Base-by-base conservation (phyloP, 148 eudicot genomes). In the Heliosperma pusillum region DNA sequence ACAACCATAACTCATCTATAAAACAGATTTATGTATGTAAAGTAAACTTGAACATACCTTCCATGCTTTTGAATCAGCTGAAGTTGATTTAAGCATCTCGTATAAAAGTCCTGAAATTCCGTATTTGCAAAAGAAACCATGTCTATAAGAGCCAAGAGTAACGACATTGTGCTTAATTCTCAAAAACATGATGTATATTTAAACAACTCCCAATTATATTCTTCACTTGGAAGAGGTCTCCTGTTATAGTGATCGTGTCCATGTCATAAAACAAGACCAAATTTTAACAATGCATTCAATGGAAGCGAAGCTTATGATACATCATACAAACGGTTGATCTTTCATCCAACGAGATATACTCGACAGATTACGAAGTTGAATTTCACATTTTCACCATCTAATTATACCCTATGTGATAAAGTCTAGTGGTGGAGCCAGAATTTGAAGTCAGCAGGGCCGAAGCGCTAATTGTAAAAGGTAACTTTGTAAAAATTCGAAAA, bases 61-160 rank as follows among this genome's bases (percentile, higher is more conserved):
- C 98, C 98, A 90, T 80, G 90, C 76, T 79, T 76, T 90, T 74
- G 91, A 89, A 10, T 85, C 88, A 17, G 82, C 77, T 26, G 82
- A 72, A 68, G 96, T 81, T 77, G 97, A 83, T 80, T 82, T 82
- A 26, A 93, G 88, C 96, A 93, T 93, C 83, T 93, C 97, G 64
- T 76, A 77, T 80, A 95, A 83, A 64, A 95, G 84, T 66, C 97
- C 98, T 95, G 81, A 58, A 84, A 81, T 71, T 19, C 63, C 4
- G 29, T 72, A 63, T 66, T 16, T 42, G 40, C 67, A 63, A 44
- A 24, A 55, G 52, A 63, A 55, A 69, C 47, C 65, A 42, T 42
- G 10, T 53, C 2, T 12, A 42, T 44, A n/a, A 63, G 21, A 44
- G 10, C 58, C 45, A 30, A 56, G n/a, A n/a, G 27, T 5, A 17